phyloP scores from a whole-genome alignment of 78 protist genomes.

The Salpingoeca rosetta region DNA sequence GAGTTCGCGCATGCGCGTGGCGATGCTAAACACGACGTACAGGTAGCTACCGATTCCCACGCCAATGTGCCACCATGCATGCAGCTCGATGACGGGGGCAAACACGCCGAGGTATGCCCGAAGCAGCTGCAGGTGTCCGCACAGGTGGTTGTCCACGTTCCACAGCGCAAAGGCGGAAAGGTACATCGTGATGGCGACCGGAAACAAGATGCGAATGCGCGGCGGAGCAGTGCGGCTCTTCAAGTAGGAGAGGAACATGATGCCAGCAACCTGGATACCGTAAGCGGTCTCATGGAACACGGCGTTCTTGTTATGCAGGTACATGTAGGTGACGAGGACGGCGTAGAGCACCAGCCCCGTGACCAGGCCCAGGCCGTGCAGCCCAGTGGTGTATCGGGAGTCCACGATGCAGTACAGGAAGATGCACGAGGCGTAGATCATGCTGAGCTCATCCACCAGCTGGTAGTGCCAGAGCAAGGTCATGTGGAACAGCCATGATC shows the following conservation, averaged over 20 bases:
- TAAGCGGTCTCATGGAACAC: background rate
- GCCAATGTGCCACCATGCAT: constrained; percentile 13
- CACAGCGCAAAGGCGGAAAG: background rate
- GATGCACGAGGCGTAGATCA: background rate
- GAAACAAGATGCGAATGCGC: no score
- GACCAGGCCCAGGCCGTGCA: background rate
- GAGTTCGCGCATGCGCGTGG: no score
- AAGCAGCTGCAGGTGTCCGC: background rate
- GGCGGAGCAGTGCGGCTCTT: no score
- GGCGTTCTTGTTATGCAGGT: background rate
- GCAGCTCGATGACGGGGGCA: background rate
- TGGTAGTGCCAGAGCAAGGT: background rate
- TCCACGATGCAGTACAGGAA: background rate
- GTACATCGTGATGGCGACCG: background rate
- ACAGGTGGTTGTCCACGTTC: background rate
- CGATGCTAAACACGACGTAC: no score
- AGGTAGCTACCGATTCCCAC: background rate
- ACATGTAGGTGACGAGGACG: background rate
- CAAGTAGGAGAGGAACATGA: background rate
- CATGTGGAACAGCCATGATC: constrained; percentile 2
- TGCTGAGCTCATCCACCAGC: constrained; percentile 25
- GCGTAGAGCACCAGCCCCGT: background rate
- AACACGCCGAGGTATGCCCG: background rate
- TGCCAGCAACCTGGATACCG: background rate
- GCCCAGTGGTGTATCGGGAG: background rate